Conservation (phyloP, 345 rosid genomes). For the Pugionium cornutum region DNA sequence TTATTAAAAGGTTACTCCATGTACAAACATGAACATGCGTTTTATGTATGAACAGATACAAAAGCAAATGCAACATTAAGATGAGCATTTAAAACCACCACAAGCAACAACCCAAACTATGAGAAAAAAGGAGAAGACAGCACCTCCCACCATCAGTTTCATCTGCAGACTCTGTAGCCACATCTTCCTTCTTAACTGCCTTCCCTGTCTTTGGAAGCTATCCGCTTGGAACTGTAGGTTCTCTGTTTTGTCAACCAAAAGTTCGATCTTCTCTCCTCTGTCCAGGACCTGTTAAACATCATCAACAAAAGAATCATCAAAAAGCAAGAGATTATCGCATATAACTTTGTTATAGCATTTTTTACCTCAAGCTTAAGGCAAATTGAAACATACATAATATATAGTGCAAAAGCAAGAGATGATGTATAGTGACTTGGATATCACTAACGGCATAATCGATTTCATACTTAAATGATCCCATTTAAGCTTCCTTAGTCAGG, state of each 20-base stretch:
- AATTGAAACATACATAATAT: slow-evolving; percentile 1
- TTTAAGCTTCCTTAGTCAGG: neutral
- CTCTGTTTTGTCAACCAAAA: slow-evolving; percentile 88
- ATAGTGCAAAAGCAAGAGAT: slow-evolving; percentile 1
- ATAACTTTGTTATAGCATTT: too few relatives aligned
- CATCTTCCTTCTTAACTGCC: slow-evolving; percentile 91
- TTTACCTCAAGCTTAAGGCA: neutral
- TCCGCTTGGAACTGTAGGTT: slow-evolving; percentile 95
- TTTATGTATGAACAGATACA: slow-evolving; percentile 22
- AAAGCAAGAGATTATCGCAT: too few relatives aligned
- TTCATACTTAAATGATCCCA: neutral
- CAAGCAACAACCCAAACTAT: slow-evolving; percentile 71
- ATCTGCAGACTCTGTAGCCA: slow-evolving; percentile 88
- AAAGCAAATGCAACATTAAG: slow-evolving; percentile 20
- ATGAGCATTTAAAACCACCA: slow-evolving; percentile 72
- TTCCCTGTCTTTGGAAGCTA: slow-evolving; percentile 96
- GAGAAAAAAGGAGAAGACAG: slow-evolving; percentile 52
- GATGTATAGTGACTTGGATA: neutral
- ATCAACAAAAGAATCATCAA: neutral
- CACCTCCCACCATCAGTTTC: slow-evolving; percentile 85
- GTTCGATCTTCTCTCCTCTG: slow-evolving; percentile 94
- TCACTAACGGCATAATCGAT: neutral
- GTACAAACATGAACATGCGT: slow-evolving; percentile 34
- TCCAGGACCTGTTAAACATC: slow-evolving; percentile 66
- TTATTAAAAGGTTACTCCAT: slow-evolving; percentile 22